These are phyloP conservation scores for Diaporthe citrichinensis DNA, from an alignment of 2,329 filamentous ascomycete genomes.

Conservation along the genomic window DNA sequence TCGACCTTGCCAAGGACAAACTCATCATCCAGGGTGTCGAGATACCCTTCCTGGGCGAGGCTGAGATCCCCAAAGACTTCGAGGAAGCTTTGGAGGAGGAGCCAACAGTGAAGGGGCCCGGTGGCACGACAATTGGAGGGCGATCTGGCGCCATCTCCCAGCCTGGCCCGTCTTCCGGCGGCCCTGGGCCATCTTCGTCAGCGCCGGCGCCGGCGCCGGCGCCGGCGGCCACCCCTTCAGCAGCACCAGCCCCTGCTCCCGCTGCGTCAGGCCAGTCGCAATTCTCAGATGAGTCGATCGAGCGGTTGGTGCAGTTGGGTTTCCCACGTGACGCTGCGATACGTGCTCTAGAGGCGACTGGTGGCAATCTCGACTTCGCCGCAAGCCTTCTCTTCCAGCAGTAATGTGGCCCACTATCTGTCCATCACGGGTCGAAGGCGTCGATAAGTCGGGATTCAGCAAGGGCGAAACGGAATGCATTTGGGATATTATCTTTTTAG, in stretches of 20 bases:
- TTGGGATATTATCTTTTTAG: slow-evolving; percentile 19
- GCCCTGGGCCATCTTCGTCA: slow-evolving; percentile 45
- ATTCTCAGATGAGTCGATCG: slow-evolving; percentile 76
- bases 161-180: slow-evolving; percentile 38
- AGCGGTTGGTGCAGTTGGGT: slow-evolving; percentile 82
- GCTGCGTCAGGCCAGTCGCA: slow-evolving; percentile 41
- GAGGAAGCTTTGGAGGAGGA: slow-evolving; percentile 83
- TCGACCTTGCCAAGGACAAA: slow-evolving; percentile 88
- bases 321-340: slow-evolving; percentile 83
- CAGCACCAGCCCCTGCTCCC: slow-evolving; percentile 43
- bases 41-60: slow-evolving; percentile 91
- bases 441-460: slow-evolving; percentile 39
- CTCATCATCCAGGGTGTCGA: slow-evolving; percentile 91
- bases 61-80: slow-evolving; percentile 89
- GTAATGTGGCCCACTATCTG: slow-evolving; percentile 44
- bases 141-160: slow-evolving; percentile 81
- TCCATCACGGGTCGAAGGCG: not conserved
- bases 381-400: slow-evolving; percentile 81
- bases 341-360: slow-evolving; percentile 84
- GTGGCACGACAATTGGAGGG: slow-evolving; percentile 89
- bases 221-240: slow-evolving; percentile 47
- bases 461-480: slow-evolving; percentile 33
- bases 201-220: slow-evolving; percentile 44
- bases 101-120: slow-evolving; percentile 86
- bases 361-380: slow-evolving; percentile 90